These are phyloP conservation scores for Pseudogymnoascus sp. DNA, from an alignment of 2,329 filamentous ascomycete species.

Conservation along the genomic window DNA sequence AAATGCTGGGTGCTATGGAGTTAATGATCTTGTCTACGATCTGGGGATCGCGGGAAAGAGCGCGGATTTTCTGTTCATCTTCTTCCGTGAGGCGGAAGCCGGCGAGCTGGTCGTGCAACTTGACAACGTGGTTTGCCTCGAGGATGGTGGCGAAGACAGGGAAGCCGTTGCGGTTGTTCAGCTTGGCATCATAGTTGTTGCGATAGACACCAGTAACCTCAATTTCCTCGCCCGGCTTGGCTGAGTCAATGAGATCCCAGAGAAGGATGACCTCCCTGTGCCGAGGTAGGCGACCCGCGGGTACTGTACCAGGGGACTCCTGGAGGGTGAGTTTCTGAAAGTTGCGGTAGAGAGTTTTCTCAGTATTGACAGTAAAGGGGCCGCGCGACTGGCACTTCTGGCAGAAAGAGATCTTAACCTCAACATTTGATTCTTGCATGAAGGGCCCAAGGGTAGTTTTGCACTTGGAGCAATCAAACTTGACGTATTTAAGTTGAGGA, in stretches of 20 bases:
- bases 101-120: slow-evolving; percentile 93
- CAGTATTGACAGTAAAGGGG: slow-evolving; percentile 90
- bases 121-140: slow-evolving; percentile 94
- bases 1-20: slow-evolving; percentile 95
- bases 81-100: slow-evolving; percentile 93
- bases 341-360: slow-evolving; percentile 97
- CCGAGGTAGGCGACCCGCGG: slow-evolving; percentile 85
- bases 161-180: slow-evolving; percentile 98
- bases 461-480: slow-evolving; percentile 94
- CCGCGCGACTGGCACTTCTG: slow-evolving; percentile 93
- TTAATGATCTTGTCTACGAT: slow-evolving; percentile 88
- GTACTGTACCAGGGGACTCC: slow-evolving; percentile 93
- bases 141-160: slow-evolving; percentile 96
- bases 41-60: slow-evolving; percentile 77
- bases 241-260: slow-evolving; percentile 93
- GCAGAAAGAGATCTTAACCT: slow-evolving; percentile 94
- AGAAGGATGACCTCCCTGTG: slow-evolving; percentile 91
- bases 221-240: slow-evolving; percentile 95
- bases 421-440: slow-evolving; percentile 92
- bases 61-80: slow-evolving; percentile 84
- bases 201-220: slow-evolving; percentile 95
- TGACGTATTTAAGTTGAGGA: slow-evolving; percentile 95
- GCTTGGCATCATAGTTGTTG: slow-evolving; percentile 94
- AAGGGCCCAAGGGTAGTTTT: slow-evolving; percentile 87
- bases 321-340: slow-evolving; percentile 97